Conservation (phyloP, 2,329 filamentous ascomycete genomes). For the Penicillium nordicum region DNA sequence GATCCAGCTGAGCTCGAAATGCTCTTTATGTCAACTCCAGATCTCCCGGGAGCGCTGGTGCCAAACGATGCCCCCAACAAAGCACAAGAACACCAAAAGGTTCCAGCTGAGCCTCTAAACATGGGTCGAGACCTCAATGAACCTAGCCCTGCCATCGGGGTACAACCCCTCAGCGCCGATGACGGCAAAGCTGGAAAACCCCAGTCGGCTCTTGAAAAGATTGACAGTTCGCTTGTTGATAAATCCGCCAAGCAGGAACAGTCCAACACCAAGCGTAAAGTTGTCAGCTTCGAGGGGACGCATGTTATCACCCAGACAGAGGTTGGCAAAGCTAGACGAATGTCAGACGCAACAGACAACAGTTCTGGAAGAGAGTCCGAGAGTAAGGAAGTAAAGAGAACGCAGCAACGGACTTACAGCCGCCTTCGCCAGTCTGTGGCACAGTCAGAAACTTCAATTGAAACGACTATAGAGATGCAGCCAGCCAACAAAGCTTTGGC, state of each 20-base stretch:
- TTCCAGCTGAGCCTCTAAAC: background rate
- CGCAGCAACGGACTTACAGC: slow-evolving; percentile 23
- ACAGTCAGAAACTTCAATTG: slow-evolving; percentile 1
- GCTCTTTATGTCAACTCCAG: slow-evolving; percentile 24
- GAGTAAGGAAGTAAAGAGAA: slow-evolving; percentile 14
- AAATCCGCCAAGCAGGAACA: background rate
- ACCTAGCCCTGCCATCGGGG: background rate
- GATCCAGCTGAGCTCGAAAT: slow-evolving; percentile 29
- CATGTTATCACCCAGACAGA: background rate
- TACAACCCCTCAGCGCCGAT: background rate
- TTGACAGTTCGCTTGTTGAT: background rate
- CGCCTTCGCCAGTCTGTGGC: slow-evolving; percentile 17
- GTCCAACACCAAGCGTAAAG: slow-evolving; percentile 19
- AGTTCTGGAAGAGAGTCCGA: slow-evolving; percentile 1
- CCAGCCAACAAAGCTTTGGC: background rate
- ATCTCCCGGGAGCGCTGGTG: background rate
- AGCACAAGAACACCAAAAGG: background rate
- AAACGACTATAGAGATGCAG: background rate
- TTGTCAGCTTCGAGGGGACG: slow-evolving; percentile 23
- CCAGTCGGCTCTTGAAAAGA: background rate
- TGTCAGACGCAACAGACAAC: slow-evolving; percentile 4
- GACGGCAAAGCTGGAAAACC: background rate
- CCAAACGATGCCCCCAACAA: background rate
- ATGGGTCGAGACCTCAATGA: background rate
- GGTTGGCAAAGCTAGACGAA: background rate